Evolutionary conservation across 1,284 basidiomycete genomes (phyloP), one percentile per base, ranked within the genome.

Genomic region (Puccinia horiana): DNA sequence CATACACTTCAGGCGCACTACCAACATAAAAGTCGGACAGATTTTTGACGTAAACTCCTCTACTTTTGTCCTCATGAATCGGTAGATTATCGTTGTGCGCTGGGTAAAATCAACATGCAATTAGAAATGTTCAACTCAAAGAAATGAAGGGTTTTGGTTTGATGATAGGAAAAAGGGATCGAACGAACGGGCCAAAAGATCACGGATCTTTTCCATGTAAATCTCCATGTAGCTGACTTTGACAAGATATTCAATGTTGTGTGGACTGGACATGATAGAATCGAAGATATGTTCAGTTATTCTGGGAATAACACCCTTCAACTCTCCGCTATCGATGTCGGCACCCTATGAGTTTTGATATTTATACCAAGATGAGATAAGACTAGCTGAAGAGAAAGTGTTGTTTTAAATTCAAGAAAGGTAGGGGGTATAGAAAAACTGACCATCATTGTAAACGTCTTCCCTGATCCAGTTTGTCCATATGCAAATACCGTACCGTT

Each of bases 201-300:
- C 97, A 82, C 96, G 91, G 85, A 99, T 96, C 84, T 92, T 91
- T 88, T 99, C 97, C 86, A 99, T 91, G 88, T 99, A 99, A 84
- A 99, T 99, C 88, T 99, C 97, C 95, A 99, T 98, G 88, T 99
- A 99, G 52, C 95, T 98, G 79, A 99, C 97, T 89, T 99, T 99
- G 87, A 99, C 97, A 82, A 98, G 91, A 87, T 99, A 99, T 88
- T 99, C 97, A 83, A 99, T 89, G 87, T 95, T 94, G 58, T 94
- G 91, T 85, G 98, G 96, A 81, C 96, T 97, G 85, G 94, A 92
- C 84, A 97, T 92, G 87, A 99, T 99, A 79, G 94, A 95, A 84
- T 95, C 93, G 87, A 99, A 99, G 87, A 99, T 98, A 88, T 99
- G 96, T 87, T 99, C 96, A 4, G 96, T 97, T 86, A 99, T 98